phyloP scores from a whole-genome alignment of 106 monocot species.

The Apostasia ramifera region DNA sequence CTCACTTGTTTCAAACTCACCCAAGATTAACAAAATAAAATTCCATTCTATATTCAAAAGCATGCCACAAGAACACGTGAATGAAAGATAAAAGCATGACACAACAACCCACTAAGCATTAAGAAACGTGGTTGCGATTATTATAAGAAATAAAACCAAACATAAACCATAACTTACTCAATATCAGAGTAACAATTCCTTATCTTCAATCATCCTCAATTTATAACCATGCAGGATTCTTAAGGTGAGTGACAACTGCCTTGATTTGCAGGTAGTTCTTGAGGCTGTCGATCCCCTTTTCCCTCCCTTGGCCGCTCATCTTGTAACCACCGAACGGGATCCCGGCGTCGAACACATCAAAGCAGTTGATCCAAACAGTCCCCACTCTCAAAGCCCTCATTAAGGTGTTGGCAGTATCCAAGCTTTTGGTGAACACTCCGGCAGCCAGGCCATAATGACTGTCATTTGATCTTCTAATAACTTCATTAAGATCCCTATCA shows the following conservation, averaged over 20 bases:
- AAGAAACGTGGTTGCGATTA: too few species aligned
- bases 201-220: neutral
- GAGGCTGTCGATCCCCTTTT: slow-evolving; percentile 83
- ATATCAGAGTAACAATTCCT: neutral
- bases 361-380: slow-evolving; percentile 81
- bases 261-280: slow-evolving; percentile 83
- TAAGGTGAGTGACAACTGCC: slow-evolving; percentile 65
- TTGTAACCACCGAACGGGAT: slow-evolving; percentile 96
- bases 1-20: too few species aligned
- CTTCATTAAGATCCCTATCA: slow-evolving; percentile 79
- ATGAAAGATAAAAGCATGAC: too few species aligned
- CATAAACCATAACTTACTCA: slow-evolving; percentile 3
- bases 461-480: slow-evolving; percentile 60
- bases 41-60: too few species aligned
- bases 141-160: neutral
- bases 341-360: slow-evolving; percentile 72
- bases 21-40: too few species aligned
- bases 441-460: slow-evolving; percentile 69
- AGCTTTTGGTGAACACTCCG: slow-evolving; percentile 74
- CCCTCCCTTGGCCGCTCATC: slow-evolving; percentile 89
- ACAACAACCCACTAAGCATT: too few species aligned
- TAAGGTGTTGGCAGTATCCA: slow-evolving; percentile 80
- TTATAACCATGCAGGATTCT: slow-evolving; percentile 82
- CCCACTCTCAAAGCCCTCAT: slow-evolving; percentile 60
- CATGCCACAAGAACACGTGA: too few species aligned